Conservation (phyloP, 352 stramenopile genomes). For the Phytophthora macrochlamydospora region DNA sequence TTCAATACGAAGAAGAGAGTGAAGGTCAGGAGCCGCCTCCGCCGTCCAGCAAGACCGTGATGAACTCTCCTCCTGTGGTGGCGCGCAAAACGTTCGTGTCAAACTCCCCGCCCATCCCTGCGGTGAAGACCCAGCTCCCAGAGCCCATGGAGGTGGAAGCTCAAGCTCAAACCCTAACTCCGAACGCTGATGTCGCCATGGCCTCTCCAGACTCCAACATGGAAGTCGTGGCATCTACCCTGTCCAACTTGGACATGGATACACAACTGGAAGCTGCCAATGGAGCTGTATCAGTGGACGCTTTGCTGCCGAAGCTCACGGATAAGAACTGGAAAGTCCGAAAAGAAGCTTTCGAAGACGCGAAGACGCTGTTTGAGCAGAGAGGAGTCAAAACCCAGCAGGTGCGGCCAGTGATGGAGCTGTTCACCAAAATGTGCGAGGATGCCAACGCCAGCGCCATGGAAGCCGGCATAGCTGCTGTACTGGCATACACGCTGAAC, state of each 20-base stretch:
- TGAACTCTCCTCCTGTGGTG: slow-evolving; percentile 54
- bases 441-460: slow-evolving; percentile 83
- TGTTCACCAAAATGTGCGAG: slow-evolving; percentile 85
- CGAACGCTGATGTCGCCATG: slow-evolving; percentile 5
- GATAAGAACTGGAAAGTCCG: slow-evolving; percentile 90
- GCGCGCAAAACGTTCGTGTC: slow-evolving; percentile 32
- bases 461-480: slow-evolving; percentile 75
- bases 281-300: slow-evolving; percentile 36
- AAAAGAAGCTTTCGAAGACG: slow-evolving; percentile 81
- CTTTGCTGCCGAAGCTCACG: slow-evolving; percentile 55
- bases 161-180: slow-evolving; percentile 8
- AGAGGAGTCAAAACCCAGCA: slow-evolving; percentile 45
- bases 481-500: slow-evolving; percentile 72
- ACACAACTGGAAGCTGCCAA: slow-evolving; percentile 4
- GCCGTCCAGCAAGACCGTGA: slow-evolving; percentile 30
- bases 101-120: slow-evolving; percentile 45
- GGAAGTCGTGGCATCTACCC: slow-evolving; percentile 31
- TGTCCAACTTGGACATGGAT: slow-evolving; percentile 39
- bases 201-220: slow-evolving; percentile 27
- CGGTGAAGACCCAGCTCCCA: neutral
- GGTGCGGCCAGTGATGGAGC: slow-evolving; percentile 53
- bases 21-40: slow-evolving; percentile 31
- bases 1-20: slow-evolving; percentile 65
- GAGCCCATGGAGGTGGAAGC: slow-evolving; percentile 16
- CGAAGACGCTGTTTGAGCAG: slow-evolving; percentile 71